Evolutionary conservation across 345 rosid genomes (phyloP).

Genomic region (Zanthoxylum bungeanum): DNA sequence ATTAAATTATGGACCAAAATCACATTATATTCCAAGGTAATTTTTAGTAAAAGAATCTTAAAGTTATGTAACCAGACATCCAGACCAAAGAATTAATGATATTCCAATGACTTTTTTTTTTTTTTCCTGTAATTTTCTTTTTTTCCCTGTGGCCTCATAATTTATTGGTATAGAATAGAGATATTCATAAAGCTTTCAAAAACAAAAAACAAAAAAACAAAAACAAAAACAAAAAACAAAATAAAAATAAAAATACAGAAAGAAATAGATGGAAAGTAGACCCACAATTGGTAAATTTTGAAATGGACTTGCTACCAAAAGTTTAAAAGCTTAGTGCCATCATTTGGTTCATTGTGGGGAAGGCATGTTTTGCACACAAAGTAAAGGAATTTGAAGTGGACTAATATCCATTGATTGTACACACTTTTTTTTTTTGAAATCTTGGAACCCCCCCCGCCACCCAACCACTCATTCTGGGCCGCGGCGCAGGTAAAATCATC

Average conservation of each 20-base stretch:
- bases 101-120: neutral
- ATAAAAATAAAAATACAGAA: too few relatives aligned
- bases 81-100: neutral
- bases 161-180: conserved; percentile 1
- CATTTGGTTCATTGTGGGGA: conserved; percentile 30
- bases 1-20: neutral
- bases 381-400: neutral
- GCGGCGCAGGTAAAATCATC: too few relatives aligned
- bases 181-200: conserved; percentile 5
- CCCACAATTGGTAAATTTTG: conserved; percentile 15
- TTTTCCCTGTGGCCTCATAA: neutral
- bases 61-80: conserved; percentile 1
- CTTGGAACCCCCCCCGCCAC: too few relatives aligned
- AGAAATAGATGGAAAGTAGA: neutral
- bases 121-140: neutral
- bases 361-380: neutral
- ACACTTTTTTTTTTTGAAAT: too few relatives aligned
- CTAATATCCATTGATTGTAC: neutral
- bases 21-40: too few relatives aligned
- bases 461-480: too few relatives aligned
- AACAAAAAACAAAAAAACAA: neutral
- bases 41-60: conserved; percentile 13
- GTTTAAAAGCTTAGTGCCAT: conserved; percentile 17
- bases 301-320: conserved; percentile 29
- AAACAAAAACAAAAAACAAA: conserved; percentile 2